These are phyloP conservation scores for Rehmannia glutinosa DNA, from an alignment of 257 asterid genomes.

Conservation along the genomic window DNA sequence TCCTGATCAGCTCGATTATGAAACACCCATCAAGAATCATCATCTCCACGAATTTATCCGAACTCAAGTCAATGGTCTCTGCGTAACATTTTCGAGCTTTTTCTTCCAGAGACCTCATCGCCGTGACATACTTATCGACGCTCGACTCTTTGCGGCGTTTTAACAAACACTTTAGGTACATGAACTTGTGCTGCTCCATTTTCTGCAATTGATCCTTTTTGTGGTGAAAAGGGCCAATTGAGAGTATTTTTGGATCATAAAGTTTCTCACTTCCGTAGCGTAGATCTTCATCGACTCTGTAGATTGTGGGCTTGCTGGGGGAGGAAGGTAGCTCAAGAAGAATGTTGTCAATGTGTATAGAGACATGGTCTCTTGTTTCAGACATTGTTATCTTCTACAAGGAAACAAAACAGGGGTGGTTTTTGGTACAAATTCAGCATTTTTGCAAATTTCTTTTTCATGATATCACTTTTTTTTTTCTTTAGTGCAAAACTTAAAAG, in stretches of 20 bases:
- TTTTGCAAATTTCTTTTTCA: neutral
- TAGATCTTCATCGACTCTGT: neutral
- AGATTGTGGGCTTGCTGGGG: conserved; percentile 21
- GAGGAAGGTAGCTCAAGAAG: conserved; percentile 20
- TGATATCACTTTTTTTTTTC: neutral
- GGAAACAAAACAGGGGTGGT: neutral
- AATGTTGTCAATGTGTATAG: conserved; percentile 19
- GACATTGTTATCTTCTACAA: neutral
- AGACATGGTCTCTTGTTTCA: conserved; percentile 31
- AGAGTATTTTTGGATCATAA: conserved; percentile 30
- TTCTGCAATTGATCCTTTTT: conserved; percentile 14
- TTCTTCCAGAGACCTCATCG: conserved; percentile 18
- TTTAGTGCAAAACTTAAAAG: neutral
- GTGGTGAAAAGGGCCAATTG: conserved; percentile 44
- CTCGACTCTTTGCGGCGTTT: conserved; percentile 11
- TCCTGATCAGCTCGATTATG: conserved; percentile 31
- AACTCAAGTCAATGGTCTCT: neutral
- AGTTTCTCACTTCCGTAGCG: conserved; percentile 23
- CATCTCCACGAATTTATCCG: conserved; percentile 29
- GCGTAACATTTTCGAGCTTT: conserved; percentile 29
- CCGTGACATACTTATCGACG: conserved; percentile 17
- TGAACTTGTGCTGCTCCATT: conserved; percentile 34
- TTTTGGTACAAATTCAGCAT: neutral
- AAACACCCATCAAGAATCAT: conserved; percentile 39
- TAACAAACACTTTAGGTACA: conserved; percentile 29